These are phyloP conservation scores for Diaporthe citri DNA, from an alignment of 2,329 filamentous ascomycete genomes.

Conservation along the genomic window DNA sequence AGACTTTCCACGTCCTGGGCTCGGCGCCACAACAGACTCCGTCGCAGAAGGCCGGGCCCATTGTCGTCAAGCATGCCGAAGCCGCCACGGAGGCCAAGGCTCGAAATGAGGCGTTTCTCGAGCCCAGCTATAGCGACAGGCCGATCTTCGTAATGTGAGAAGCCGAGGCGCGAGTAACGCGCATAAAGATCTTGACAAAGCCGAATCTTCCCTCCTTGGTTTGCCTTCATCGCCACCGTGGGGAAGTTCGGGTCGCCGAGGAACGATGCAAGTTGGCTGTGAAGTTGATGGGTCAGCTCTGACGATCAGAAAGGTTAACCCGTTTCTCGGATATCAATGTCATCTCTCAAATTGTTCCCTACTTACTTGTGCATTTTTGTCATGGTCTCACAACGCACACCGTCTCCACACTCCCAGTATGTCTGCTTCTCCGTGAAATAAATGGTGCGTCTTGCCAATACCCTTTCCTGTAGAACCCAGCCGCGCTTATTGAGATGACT, in stretches of 20 bases:
- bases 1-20: not conserved
- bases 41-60: slow-evolving; percentile 39
- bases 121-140: slow-evolving; percentile 50
- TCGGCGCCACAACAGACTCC: slow-evolving; percentile 49
- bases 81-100: slow-evolving; percentile 44
- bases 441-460: slow-evolving; percentile 52
- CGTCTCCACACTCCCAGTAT: slow-evolving; percentile 55
- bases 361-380: slow-evolving; percentile 50
- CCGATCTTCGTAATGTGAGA: slow-evolving; percentile 45
- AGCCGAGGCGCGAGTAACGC: slow-evolving; percentile 48
- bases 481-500: slow-evolving; percentile 50
- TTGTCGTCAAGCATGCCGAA: slow-evolving; percentile 49
- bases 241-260: slow-evolving; percentile 49
- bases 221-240: slow-evolving; percentile 31
- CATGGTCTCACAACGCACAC: slow-evolving; percentile 52
- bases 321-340: too few relatives aligned
- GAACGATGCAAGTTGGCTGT: slow-evolving; percentile 41
- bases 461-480: slow-evolving; percentile 55
- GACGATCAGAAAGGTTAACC: too few relatives aligned
- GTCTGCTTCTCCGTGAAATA: slow-evolving; percentile 52
- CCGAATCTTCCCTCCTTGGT: slow-evolving; percentile 43
- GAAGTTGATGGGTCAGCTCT: accelerated
- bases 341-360: not conserved
- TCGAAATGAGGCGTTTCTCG: slow-evolving; percentile 45
- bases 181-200: slow-evolving; percentile 46